These are phyloP conservation scores for Saitozyma podzolica DNA, from an alignment of 768 basidiomycete genomes.

Conservation along the genomic window DNA sequence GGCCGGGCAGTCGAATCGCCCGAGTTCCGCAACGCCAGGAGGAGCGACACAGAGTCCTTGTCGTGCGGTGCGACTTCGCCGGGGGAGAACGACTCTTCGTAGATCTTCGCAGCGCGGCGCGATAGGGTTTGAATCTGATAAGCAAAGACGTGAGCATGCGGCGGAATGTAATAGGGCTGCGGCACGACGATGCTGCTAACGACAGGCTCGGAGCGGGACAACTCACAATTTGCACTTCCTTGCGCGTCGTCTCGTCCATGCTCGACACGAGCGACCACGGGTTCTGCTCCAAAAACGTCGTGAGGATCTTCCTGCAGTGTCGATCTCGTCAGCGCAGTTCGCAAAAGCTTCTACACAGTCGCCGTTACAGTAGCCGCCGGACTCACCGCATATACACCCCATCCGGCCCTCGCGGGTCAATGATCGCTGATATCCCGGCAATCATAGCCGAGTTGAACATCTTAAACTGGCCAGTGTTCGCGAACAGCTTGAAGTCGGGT, in stretches of 20 bases:
- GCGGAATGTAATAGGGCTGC: background rate
- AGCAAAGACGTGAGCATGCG: background rate
- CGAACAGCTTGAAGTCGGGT: conserved; percentile 38
- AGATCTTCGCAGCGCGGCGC: conserved; percentile 43
- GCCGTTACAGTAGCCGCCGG: background rate
- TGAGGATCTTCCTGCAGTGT: conserved; percentile 32
- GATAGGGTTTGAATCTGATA: conserved; percentile 49
- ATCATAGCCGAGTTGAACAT: conserved; percentile 52
- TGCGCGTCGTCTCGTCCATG: conserved; percentile 48
- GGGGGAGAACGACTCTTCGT: conserved; percentile 38
- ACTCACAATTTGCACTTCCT: conserved; percentile 50
- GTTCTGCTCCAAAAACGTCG: conserved; percentile 49
- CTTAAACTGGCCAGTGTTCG: conserved; percentile 43
- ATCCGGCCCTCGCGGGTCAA: conserved; percentile 47
- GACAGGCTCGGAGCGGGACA: background rate
- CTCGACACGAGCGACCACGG: conserved; percentile 37
- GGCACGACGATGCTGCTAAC: background rate
- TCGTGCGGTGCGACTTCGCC: conserved; percentile 34
- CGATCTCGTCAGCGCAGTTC: conserved; percentile 3
- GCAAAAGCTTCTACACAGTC: background rate
- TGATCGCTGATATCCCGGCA: conserved; percentile 51
- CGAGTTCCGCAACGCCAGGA: conserved; percentile 43
- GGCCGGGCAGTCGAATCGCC: conserved; percentile 24
- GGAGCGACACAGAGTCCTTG: conserved; percentile 39
- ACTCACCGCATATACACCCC: conserved; percentile 47